Evolutionary conservation across 768 basidiomycete genomes (phyloP).

Genomic region (Hypholoma fasciculare): DNA sequence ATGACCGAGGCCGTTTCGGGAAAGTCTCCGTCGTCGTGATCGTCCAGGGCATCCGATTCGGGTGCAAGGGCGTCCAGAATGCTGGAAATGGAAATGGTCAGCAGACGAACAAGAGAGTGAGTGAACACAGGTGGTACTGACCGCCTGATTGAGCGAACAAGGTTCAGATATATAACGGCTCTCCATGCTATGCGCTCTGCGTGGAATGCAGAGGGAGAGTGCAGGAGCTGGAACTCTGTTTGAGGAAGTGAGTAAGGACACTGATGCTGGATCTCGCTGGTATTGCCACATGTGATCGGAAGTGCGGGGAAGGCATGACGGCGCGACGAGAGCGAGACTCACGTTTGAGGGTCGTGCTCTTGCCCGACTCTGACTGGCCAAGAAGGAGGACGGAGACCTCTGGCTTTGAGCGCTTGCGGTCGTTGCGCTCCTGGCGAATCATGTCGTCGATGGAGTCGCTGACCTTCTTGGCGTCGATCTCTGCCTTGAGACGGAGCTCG

Average conservation of each 20-base stretch:
- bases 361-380: conserved; percentile 89
- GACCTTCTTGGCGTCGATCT: conserved; percentile 70
- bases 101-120: conserved; percentile 7
- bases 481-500: conserved; percentile 62
- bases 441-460: conserved; percentile 81
- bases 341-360: conserved; percentile 89
- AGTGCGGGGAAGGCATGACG: background rate
- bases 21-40: conserved; percentile 54
- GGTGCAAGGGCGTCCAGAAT: conserved; percentile 76
- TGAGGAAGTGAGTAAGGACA: conserved; percentile 1
- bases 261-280: background rate
- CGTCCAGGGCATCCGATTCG: conserved; percentile 58
- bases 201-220: conserved; percentile 74
- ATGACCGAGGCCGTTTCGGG: conserved; percentile 52
- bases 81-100: conserved; percentile 35
- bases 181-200: conserved; percentile 86
- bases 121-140: conserved; percentile 28
- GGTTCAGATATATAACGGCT: conserved; percentile 85
- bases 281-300: background rate
- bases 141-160: conserved; percentile 81
- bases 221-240: conserved; percentile 82
- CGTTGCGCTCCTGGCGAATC: conserved; percentile 64
- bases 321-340: conserved; percentile 36
- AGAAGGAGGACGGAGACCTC: conserved; percentile 78
- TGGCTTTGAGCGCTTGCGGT: conserved; percentile 56